A percentile compares a stretch with the other conserved stretches of the same genome.
Evolutionary conservation across 1,284 basidiomycete genomes (phyloP).

Genomic region (Cutaneotrichosporon sp.): DNA sequence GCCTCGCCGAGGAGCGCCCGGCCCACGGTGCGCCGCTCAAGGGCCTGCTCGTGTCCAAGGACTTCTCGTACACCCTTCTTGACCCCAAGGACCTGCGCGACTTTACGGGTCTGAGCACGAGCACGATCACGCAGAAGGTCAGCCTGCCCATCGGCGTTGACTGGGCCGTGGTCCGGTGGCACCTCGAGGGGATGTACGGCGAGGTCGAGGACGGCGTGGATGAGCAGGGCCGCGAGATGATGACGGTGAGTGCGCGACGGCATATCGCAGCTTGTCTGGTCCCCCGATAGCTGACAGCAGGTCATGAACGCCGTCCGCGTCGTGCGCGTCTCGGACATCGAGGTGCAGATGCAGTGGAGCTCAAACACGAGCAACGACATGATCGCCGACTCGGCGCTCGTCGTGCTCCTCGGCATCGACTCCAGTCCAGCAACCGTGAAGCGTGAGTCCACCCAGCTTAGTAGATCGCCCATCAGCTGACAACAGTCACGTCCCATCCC

Average conservation of each 20-base stretch:
- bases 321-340: conserved; percentile 74
- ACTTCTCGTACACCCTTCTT: conserved; percentile 96
- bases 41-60: conserved; percentile 89
- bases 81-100: conserved; percentile 91
- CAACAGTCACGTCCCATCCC: conserved; percentile 64
- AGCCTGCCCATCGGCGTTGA: conserved; percentile 79
- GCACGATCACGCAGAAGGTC: conserved; percentile 87
- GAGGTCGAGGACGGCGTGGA: conserved; percentile 82
- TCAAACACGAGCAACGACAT: conserved; percentile 96
- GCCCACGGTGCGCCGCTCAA: conserved; percentile 71
- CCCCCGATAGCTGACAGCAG: conserved; percentile 57
- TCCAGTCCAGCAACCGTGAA: conserved; percentile 94
- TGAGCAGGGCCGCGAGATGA: conserved; percentile 69
- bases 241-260: conserved; percentile 65
- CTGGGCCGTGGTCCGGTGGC: conserved; percentile 92
- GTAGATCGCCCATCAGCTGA: conserved; percentile 8
- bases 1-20: conserved; percentile 75
- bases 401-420: conserved; percentile 89
- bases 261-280: no score
- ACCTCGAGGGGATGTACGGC: conserved; percentile 97
- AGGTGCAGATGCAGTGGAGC: conserved; percentile 89
- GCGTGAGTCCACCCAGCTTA: conserved; percentile 59
- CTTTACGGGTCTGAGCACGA: conserved; percentile 93
- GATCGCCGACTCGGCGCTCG: conserved; percentile 94
- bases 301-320: conserved; percentile 92